Percentiles rank a stretch among this genome's conserved stretches.
Conservation (phyloP, 1,139 yeast genomes). For the Pichia kudriavzevii region DNA sequence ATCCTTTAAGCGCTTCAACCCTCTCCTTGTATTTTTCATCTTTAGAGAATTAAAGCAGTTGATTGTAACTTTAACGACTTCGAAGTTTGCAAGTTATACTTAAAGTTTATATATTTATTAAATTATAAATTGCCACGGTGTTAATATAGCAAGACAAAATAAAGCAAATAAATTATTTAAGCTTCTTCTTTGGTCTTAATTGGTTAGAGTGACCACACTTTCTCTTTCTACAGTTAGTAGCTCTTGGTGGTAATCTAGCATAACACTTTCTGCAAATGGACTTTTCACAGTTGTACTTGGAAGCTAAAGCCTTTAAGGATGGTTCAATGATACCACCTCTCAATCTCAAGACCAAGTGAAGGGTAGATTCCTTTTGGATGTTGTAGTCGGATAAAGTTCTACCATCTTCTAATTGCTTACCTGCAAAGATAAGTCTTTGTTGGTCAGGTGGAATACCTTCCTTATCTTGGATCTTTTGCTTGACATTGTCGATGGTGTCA, state of each 20-base stretch:
- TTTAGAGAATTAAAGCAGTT: too few species aligned
- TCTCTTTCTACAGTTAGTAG: slow-evolving; percentile 99
- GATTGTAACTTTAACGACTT: too few species aligned
- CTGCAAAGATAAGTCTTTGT: slow-evolving; percentile 88
- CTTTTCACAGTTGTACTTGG: slow-evolving; percentile 99
- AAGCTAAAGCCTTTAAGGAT: slow-evolving; percentile 97
- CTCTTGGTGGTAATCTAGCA: slow-evolving; percentile 99
- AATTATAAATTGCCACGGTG: slow-evolving; percentile 19
- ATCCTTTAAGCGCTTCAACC: too few species aligned
- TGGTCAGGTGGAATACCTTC: slow-evolving; percentile 95
- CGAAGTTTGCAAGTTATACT: too few species aligned
- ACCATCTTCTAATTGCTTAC: slow-evolving; percentile 92
- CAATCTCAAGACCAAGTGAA: slow-evolving; percentile 81
- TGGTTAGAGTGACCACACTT: slow-evolving; percentile 99
- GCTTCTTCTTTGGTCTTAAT: slow-evolving; percentile 99
- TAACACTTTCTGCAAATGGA: slow-evolving; percentile 99
- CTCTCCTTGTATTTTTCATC: too few species aligned
- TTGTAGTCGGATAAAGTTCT: slow-evolving; percentile 90
- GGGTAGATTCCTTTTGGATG: slow-evolving; percentile 89
- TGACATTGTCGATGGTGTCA: slow-evolving; percentile 91
- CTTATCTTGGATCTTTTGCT: slow-evolving; percentile 89
- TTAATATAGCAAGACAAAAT: slow-evolving; percentile 16
- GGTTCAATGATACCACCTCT: slow-evolving; percentile 99
- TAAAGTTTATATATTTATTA: slow-evolving; percentile 8
- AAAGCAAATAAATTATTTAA: slow-evolving; percentile 57